A percentile compares a stretch with the other conserved stretches of the same genome.
Evolutionary conservation across 176 grass and related monocot species (phyloP).

Genomic region (Avena atlantica): DNA sequence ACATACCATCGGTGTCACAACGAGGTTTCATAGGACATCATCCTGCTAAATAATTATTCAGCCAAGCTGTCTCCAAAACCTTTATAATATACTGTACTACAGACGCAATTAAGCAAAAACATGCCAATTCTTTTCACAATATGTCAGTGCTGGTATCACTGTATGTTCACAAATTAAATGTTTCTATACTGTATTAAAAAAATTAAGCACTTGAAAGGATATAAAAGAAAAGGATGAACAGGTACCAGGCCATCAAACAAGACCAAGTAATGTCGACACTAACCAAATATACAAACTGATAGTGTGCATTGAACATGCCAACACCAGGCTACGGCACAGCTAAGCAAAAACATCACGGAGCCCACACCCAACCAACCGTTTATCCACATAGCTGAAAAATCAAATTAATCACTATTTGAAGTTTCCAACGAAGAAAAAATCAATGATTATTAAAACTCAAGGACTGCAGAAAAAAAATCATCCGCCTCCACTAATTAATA

Average conservation of each 20-base stretch:
- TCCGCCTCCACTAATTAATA: not conserved
- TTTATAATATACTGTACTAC: not conserved
- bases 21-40: conserved; percentile 17
- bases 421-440: not conserved
- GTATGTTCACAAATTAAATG: not conserved
- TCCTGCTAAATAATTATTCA: conserved; percentile 19
- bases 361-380: not conserved
- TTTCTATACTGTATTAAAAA: not conserved
- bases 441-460: conserved; percentile 4
- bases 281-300: not conserved
- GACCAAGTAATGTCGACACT: not conserved
- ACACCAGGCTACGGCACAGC: conserved; percentile 12
- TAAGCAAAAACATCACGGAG: conserved; percentile 20
- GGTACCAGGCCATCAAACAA: not conserved
- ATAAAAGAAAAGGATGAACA: not conserved
- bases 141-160: conserved; percentile 19
- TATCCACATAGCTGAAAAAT: conserved; percentile 32
- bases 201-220: conserved; percentile 6
- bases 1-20: conserved; percentile 25
- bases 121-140: conserved; percentile 32
- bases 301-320: not conserved
- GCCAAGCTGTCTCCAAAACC: conserved; percentile 30
- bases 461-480: conserved; percentile 21
- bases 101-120: conserved; percentile 18
- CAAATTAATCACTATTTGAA: conserved; percentile 18